Evolutionary conservation across 768 basidiomycete genomes (phyloP).

Genomic region (Serendipita sp.): DNA sequence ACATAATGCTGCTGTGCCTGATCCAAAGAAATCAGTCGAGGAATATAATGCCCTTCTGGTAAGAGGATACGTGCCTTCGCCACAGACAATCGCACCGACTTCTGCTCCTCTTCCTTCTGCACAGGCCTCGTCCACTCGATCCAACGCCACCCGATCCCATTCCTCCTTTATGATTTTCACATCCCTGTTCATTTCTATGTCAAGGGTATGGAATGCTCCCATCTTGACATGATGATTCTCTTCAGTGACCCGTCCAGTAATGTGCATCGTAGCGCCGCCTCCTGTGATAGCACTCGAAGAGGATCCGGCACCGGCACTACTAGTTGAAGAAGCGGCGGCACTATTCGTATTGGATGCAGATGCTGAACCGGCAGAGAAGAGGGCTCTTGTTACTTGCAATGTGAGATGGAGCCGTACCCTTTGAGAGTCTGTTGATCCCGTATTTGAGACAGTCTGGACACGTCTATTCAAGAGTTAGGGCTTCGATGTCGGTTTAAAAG

Average conservation of each 20-base stretch:
- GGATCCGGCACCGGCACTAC: conserved; percentile 14
- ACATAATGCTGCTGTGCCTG: conserved; percentile 81
- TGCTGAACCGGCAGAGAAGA: conserved; percentile 59
- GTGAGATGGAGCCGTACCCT: conserved; percentile 76
- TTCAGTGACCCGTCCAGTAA: conserved; percentile 67
- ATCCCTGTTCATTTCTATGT: conserved; percentile 80
- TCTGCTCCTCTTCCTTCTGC: conserved; percentile 92
- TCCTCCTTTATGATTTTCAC: conserved; percentile 76
- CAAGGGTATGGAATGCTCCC: conserved; percentile 89
- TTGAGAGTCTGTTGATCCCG: conserved; percentile 87
- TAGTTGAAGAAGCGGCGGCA: conserved; percentile 21
- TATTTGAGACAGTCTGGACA: conserved; percentile 76
- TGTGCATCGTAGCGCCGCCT: conserved; percentile 40
- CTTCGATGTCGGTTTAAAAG: background rate
- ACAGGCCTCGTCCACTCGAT: conserved; percentile 73
- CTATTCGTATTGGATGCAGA: conserved; percentile 29
- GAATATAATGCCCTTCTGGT: background rate
- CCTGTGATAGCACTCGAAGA: conserved; percentile 20
- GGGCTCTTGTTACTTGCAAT: conserved; percentile 57
- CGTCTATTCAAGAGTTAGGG: conserved; percentile 31
- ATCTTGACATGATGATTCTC: conserved; percentile 85
- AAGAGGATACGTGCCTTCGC: conserved; percentile 44
- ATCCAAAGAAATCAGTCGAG: background rate
- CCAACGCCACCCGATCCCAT: conserved; percentile 83
- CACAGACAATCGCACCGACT: conserved; percentile 87